Base-by-base conservation (phyloP, 352 stramenopile genomes). In the Globisporangium mamillatum region DNA sequence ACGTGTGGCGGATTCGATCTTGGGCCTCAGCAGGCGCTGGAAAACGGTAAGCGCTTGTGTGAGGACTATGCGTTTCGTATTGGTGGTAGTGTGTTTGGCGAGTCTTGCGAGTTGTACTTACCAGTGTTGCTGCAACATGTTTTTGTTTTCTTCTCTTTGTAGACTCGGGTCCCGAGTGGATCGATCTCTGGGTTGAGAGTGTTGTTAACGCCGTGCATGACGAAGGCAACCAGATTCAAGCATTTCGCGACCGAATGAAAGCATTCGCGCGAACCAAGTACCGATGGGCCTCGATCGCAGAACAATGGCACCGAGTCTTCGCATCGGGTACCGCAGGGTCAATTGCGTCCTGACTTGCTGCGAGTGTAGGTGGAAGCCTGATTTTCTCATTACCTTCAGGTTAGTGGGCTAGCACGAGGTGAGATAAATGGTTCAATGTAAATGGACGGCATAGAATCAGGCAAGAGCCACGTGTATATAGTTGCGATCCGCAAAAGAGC, bases 1-100 rank as follows among this genome's bases (percentile, higher is more conserved):
- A 92, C 93, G 8, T 78, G 77, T 10, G 73, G 61, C 16, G 64
- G 61, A 20, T 96, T 85, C 41, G 91, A 97, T 69, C 74, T 97
- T 38, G 91, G 91, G 12, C 91, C 90, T 20, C n/a, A n/a, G 32
- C 63, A 24, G 22, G 16, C 64, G 4, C 44, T 64, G 3, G 27
- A 34, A n/a, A 32, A 20, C 0, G 44, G 44, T 52, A 52, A 52
- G 44, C 2, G 6, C 8, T 52, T 50, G 41, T 20, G 44, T 24
- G 18, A 52, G 44, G 10, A 41, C 34, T 22, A 24, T 24, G 44
- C 22, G 18, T 24, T 9, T 9, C 16, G 3, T 32, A 52, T 27
- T 14, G 5, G 14, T 54, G 8, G 34, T 41, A 44, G 14, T 44
- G 36, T 44, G 36, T 46, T 46, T 46, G 38, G 38, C 38, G 18